Conservation (phyloP, 1,284 basidiomycete genomes). For the Cutaneotrichosporon curvatum region DNA sequence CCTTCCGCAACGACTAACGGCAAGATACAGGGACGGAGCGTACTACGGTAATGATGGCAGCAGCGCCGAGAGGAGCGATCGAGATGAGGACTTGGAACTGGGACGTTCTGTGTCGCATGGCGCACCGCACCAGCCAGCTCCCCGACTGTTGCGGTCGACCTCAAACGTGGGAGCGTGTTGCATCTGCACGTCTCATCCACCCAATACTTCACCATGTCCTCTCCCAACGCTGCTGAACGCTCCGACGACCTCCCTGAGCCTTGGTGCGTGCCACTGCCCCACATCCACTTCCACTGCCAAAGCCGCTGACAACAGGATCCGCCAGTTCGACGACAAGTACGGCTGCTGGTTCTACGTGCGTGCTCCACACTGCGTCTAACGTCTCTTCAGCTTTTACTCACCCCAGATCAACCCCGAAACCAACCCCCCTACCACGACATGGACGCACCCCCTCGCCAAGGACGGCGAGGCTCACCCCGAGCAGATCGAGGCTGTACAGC, state of each 20-base stretch:
- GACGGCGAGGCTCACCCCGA: conserved; percentile 33
- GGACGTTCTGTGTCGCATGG: too few species aligned
- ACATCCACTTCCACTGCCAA: neutral
- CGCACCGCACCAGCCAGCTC: too few species aligned
- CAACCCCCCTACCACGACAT: conserved; percentile 33
- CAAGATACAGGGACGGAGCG: too few species aligned
- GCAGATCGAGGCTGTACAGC: conserved; percentile 21
- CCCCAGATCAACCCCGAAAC: conserved; percentile 29
- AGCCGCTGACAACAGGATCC: conserved; percentile 21
- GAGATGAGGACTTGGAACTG: too few species aligned
- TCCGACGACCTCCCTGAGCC: conserved; percentile 13
- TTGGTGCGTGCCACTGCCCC: conserved; percentile 2
- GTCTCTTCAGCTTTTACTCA: neutral
- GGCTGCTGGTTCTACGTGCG: conserved; percentile 23
- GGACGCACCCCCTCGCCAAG: conserved; percentile 26
- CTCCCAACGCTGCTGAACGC: conserved; percentile 1
- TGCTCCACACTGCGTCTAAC: too few species aligned
- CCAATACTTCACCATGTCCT: neutral
- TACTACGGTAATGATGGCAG: too few species aligned
- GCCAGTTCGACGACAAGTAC: conserved; percentile 30
- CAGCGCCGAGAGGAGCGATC: too few species aligned
- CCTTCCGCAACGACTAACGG: too few species aligned
- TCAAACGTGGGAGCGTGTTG: too few species aligned
- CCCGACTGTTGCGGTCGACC: too few species aligned
- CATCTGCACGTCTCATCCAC: neutral